A percentile compares a stretch with the other conserved stretches of the same genome.
These are phyloP conservation scores for Capronia coronata DNA, from an alignment of 2,329 filamentous ascomycete genomes.

Conservation along the genomic window DNA sequence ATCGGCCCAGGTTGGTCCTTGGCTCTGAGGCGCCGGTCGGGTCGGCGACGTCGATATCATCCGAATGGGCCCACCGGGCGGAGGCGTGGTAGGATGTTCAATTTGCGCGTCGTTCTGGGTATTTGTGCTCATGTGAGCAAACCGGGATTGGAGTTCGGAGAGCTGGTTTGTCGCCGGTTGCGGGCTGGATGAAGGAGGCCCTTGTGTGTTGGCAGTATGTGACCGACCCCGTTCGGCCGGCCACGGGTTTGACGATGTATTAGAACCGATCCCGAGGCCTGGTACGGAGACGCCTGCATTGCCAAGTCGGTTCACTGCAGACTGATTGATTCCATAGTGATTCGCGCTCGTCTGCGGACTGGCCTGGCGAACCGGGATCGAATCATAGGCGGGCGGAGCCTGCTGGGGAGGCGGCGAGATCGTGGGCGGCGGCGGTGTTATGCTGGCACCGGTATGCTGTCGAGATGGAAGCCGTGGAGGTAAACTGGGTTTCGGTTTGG, in stretches of 20 bases:
- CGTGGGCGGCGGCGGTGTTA: slow-evolving; percentile 40
- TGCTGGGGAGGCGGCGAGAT: slow-evolving; percentile 24
- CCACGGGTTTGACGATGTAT: slow-evolving; percentile 21
- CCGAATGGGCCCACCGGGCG: slow-evolving; percentile 9
- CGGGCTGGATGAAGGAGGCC: slow-evolving; percentile 23
- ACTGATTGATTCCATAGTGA: slow-evolving; percentile 47
- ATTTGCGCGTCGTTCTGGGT: too few relatives aligned
- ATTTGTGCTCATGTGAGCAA: slow-evolving; percentile 48
- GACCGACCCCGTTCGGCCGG: slow-evolving; percentile 31
- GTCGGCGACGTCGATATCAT: not conserved
- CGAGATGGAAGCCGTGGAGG: slow-evolving; percentile 69
- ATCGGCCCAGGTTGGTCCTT: slow-evolving; percentile 49
- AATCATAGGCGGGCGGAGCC: slow-evolving; percentile 19
- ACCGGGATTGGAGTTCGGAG: slow-evolving; percentile 62
- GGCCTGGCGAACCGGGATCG: slow-evolving; percentile 23
- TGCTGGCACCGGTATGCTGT: slow-evolving; percentile 43
- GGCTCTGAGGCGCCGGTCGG: slow-evolving; percentile 19
- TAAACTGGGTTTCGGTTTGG: slow-evolving; percentile 48
- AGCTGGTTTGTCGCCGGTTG: slow-evolving; percentile 41
- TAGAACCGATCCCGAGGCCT: slow-evolving; percentile 61
- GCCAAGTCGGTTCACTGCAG: slow-evolving; percentile 60
- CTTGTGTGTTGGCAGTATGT: slow-evolving; percentile 29
- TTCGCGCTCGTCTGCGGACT: slow-evolving; percentile 30
- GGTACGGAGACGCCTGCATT: slow-evolving; percentile 73
- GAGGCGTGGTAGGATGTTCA: slow-evolving; percentile 24